A percentile compares a stretch with the other conserved stretches of the same genome.
phyloP scores from a whole-genome alignment of 192 early-diverging fungal genomes.

The Coemansia sp. region DNA sequence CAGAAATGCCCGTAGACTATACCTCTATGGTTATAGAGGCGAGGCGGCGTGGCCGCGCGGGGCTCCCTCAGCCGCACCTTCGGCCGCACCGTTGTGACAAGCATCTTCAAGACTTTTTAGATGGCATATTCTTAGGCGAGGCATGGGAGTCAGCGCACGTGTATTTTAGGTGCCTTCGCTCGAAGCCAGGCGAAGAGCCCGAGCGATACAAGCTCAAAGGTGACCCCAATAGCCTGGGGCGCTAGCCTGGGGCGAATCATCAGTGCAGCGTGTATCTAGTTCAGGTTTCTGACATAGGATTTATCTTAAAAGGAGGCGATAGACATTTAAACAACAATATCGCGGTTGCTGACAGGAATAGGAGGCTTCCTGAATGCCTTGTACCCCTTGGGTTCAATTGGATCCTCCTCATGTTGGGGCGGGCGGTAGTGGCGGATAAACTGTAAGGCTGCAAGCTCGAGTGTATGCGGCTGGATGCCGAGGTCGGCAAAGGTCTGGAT shows the following conservation, averaged over 20 bases:
- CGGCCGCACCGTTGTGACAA: slow-evolving; percentile 47
- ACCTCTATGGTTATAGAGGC: slow-evolving; percentile 34
- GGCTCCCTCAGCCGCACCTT: slow-evolving; percentile 43
- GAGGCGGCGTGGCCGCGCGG: slow-evolving; percentile 40
- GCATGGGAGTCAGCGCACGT: slow-evolving; percentile 25
- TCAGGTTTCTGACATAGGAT: background rate
- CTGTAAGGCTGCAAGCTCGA: slow-evolving; percentile 80
- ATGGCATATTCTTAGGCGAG: slow-evolving; percentile 41
- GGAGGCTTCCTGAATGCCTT: slow-evolving; percentile 50
- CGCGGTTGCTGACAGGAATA: slow-evolving; percentile 42
- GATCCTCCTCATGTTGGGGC: slow-evolving; percentile 55
- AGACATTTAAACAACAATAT: slow-evolving; percentile 37
- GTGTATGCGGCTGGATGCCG: slow-evolving; percentile 72
- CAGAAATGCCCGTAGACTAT: slow-evolving; percentile 38
- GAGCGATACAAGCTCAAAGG: slow-evolving; percentile 40
- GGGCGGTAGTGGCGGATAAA: slow-evolving; percentile 83
- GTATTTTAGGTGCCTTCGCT: slow-evolving; percentile 40
- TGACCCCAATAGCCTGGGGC: slow-evolving; percentile 14
- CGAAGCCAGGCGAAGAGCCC: slow-evolving; percentile 47
- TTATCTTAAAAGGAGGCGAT: background rate
- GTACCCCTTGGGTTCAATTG: slow-evolving; percentile 51
- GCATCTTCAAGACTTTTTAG: slow-evolving; percentile 49
- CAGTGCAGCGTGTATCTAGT: background rate
- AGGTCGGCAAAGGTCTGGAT: slow-evolving; percentile 85
- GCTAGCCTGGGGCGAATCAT: background rate